Percentiles rank a stretch among this genome's conserved stretches.
Evolutionary conservation across 768 basidiomycete genomes (phyloP).

Genomic region (Russula sp.): DNA sequence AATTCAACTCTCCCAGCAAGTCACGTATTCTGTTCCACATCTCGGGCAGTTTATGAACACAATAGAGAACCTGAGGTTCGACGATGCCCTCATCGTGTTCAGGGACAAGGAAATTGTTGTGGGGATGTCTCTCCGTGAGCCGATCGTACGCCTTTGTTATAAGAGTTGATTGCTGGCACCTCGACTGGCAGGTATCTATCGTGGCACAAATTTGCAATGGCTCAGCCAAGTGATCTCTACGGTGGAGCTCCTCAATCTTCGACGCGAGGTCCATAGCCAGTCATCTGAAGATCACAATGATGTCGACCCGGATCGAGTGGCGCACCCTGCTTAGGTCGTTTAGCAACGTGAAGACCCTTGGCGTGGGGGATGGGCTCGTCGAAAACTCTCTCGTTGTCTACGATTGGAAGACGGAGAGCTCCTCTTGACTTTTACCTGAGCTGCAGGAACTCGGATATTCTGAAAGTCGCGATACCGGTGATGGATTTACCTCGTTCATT

Average conservation of each 20-base stretch:
- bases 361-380: not conserved
- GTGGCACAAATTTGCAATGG: not conserved
- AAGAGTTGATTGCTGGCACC: not conserved
- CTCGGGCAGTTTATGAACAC: not conserved
- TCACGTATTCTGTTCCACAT: not conserved
- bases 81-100: not conserved
- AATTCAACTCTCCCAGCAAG: not conserved
- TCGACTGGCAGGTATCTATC: constrained; percentile 2
- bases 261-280: too few species aligned
- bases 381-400: constrained; percentile 2
- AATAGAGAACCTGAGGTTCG: not conserved
- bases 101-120: not conserved
- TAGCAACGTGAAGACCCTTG: not conserved
- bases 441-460: not conserved
- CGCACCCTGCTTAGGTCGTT: not conserved
- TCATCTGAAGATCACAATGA: not conserved
- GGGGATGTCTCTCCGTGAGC: not conserved
- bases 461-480: not conserved
- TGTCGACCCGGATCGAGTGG: not conserved
- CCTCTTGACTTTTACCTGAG: not conserved
- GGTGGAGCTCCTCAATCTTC: not conserved
- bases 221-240: not conserved
- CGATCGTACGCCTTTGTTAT: not conserved
- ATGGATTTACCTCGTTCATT: not conserved
- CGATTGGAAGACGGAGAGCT: not conserved